Percentiles rank a stretch among this genome's conserved stretches.
These are phyloP conservation scores for Salicornia ramosissima DNA, from an alignment of 148 eudicot genomes.

Conservation along the genomic window DNA sequence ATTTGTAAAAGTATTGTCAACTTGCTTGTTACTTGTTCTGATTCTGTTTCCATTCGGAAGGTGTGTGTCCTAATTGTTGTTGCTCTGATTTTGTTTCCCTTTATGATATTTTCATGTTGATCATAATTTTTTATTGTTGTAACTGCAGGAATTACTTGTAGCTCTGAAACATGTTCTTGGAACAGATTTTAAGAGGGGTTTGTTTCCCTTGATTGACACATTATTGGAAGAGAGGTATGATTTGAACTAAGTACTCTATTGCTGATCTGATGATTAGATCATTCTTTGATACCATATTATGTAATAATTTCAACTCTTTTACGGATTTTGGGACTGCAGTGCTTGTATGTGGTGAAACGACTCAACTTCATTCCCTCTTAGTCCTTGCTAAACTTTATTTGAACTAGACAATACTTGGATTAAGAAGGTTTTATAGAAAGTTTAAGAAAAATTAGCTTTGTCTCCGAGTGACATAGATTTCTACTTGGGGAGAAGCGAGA, in stretches of 20 bases:
- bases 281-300: not conserved
- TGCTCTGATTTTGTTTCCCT: not conserved
- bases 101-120: not conserved
- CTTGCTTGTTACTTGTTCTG: slow-evolving; percentile 95
- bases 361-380: too few species aligned
- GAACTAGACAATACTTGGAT: not conserved
- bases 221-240: slow-evolving; percentile 85
- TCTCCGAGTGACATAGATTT: not conserved
- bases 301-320: not conserved
- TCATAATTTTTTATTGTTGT: slow-evolving; percentile 5
- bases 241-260: not conserved
- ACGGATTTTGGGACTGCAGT: not conserved
- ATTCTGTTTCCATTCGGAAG: slow-evolving; percentile 91
- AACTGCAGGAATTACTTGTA: slow-evolving; percentile 70
- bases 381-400: not conserved
- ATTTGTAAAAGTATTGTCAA: slow-evolving; percentile 97
- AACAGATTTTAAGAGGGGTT: slow-evolving; percentile 92
- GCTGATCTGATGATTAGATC: not conserved
- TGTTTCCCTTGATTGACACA: slow-evolving; percentile 92
- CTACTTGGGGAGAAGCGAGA: not conserved
- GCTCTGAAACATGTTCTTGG: slow-evolving; percentile 96
- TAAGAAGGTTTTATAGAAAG: not conserved
- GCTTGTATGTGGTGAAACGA: not conserved
- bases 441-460: not conserved
- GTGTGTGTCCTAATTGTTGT: slow-evolving; percentile 25